Evolutionary conservation across 495 filamentous ascomycete genomes (phyloP), one percentile per base, ranked within the genome.

Genomic region (Penicillium parvum): DNA sequence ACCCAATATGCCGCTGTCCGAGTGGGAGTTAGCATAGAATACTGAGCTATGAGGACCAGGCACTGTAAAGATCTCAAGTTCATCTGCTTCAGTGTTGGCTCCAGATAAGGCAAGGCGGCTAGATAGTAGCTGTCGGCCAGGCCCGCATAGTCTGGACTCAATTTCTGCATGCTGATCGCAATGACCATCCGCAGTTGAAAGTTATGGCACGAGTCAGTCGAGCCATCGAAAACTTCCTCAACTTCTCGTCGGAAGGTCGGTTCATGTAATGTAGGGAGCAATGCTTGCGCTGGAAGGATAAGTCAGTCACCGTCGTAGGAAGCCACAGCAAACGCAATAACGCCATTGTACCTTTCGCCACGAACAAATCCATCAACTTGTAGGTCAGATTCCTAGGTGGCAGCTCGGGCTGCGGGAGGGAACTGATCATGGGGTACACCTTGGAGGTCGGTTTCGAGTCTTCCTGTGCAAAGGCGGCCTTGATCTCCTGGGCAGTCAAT

Each of bases 91-190:
- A 96, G 71, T 9, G 90, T 79, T 1, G 75, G 76, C 52, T 96
- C 87, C 32, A 96, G 76, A 49, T 80, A 84, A 21, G 80, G 80
- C 57, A 96, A 76, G 8, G 91, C 90, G 10, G 88, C 84, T 4
- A 94, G 76, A 55, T 95, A 97, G 65, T 90, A 95, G 52, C 85
- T 86, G 61, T 97, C 90, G 22, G 90, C 90, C 25, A 95, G 72
- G 32, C 86, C 86, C 25, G 87, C 86, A 60, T 86, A 96, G 33
- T 78, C 77, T 2, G 78, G 70, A 56, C 87, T 86, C 50, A 95
- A 70, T 59, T 89, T 94, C 57, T 95, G 90, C 71, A 96, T 81
- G 61, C 85, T 88, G 49, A 95, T 92, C 3, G 91, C 91, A 55
- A 96, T 77, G 19, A 94, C 88, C 78, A 96, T 86, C 41, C 86